Evolutionary conservation across 805 yeast genomes (phyloP), one percentile per base, ranked within the genome.

Genomic region (Candida ascalaphidarum): DNA sequence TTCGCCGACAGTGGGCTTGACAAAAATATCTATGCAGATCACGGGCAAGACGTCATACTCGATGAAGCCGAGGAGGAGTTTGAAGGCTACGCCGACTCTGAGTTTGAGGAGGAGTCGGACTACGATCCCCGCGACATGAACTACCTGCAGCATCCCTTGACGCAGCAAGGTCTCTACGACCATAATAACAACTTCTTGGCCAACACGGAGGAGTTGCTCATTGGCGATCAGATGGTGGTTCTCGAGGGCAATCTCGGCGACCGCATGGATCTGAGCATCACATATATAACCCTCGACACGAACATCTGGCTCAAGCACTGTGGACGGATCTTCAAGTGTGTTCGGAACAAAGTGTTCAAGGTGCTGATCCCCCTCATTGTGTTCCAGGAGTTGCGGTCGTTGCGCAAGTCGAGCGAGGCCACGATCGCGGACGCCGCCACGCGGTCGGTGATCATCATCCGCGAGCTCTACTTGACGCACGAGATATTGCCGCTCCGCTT

Each of bases 221-320:
- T 6, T 6, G 8, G 18, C 8, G 18, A 6, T 8, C 18, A 17
- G 18, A 17, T 17, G 18, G 8, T 6, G 18, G 6, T 17, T 17
- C 8, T 57, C 7, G 61, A 51, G 25, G 81, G 81, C 7, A 63
- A 74, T 43, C 50, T 75, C 21, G 77, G 79, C 4, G 69, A 67
- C 26, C 52, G 64, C 23, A 73, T 76, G 65, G 81, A 76, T 46
- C 65, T 71, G 9, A 48, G 65, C 11, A 44, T 71, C 14, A 75
- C 83, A 1, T 65, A 64, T 41, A 64, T 80, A 30, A 71, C 83
- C 1, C 58, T 81, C 32, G 94, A 81, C 51, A 81, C 92, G 2
- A 81, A 82, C 38, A 73, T 80, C 32, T 81, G 89, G 88, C 56
- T 81, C 37, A 78, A 81, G 42, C 88, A 80, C 44, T 80, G 86